Conservation (phyloP, 2,329 filamentous ascomycete genomes). For the Cercospora sp. region DNA sequence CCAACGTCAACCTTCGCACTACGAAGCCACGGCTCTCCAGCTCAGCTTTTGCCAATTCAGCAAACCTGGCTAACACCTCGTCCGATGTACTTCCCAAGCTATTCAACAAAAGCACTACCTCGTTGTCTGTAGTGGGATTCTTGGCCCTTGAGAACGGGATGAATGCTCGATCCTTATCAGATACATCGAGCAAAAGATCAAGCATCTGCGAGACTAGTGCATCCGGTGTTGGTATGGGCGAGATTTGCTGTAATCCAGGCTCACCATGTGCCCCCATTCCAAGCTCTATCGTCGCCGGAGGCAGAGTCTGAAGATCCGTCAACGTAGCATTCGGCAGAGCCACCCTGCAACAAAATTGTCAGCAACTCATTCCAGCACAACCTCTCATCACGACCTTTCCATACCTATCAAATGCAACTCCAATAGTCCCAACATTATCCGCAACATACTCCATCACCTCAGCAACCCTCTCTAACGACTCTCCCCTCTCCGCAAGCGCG, state of each 20-base stretch:
- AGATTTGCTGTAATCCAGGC: constrained; percentile 59
- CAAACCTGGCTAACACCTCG: constrained; percentile 40
- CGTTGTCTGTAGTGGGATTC: constrained; percentile 34
- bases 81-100: constrained; percentile 41
- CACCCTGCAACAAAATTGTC: constrained; percentile 30
- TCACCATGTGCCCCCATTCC: constrained; percentile 69
- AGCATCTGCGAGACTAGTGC: constrained; percentile 40
- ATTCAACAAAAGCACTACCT: constrained; percentile 41
- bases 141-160: constrained; percentile 39
- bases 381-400: not conserved
- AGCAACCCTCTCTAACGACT: constrained; percentile 37
- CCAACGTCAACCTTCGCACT: constrained; percentile 39
- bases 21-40: constrained; percentile 36
- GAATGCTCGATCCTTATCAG: constrained; percentile 40
- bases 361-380: not conserved
- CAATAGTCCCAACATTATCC: constrained; percentile 40
- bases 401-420: constrained; percentile 41
- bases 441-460: constrained; percentile 43
- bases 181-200: constrained; percentile 38
- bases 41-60: constrained; percentile 37
- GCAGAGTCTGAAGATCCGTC: constrained; percentile 60
- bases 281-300: constrained; percentile 58
- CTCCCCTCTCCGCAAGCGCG: constrained; percentile 50
- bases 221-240: constrained; percentile 44
- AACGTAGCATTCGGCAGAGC: constrained; percentile 53